Conservation (phyloP, 371 early-diverging fungal genomes). For the Mortierella sp. region DNA sequence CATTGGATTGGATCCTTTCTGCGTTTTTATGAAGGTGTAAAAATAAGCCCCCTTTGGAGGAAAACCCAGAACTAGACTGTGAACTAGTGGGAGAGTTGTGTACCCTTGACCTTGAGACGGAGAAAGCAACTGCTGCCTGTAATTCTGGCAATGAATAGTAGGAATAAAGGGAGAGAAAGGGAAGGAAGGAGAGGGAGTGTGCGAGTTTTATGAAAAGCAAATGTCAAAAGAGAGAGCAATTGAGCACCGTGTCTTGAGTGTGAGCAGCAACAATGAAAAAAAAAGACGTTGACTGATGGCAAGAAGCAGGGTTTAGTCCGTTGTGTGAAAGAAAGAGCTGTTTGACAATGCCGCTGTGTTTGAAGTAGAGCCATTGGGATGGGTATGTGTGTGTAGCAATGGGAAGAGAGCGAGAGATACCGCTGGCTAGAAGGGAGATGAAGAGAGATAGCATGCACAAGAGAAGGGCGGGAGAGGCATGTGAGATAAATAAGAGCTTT, state of each 20-base stretch:
- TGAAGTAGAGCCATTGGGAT: neutral
- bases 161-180: neutral
- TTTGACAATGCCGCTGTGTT: neutral
- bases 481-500: neutral
- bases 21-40: neutral
- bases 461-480: neutral
- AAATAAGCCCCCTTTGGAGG: too few relatives aligned
- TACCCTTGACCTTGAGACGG: too few relatives aligned
- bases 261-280: neutral
- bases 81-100: neutral
- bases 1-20: neutral
- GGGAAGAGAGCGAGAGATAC: neutral
- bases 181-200: too few relatives aligned
- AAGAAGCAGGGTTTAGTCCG: neutral
- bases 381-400: neutral
- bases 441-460: neutral
- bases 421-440: neutral
- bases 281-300: neutral
- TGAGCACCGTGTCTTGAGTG: neutral
- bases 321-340: neutral
- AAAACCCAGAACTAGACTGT: neutral
- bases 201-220: neutral
- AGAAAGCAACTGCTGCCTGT: neutral
- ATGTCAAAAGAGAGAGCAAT: neutral
- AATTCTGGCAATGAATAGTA: neutral